These are phyloP conservation scores for Caloboletus firmus DNA, from an alignment of 1,284 basidiomycete species.

Conservation along the genomic window DNA sequence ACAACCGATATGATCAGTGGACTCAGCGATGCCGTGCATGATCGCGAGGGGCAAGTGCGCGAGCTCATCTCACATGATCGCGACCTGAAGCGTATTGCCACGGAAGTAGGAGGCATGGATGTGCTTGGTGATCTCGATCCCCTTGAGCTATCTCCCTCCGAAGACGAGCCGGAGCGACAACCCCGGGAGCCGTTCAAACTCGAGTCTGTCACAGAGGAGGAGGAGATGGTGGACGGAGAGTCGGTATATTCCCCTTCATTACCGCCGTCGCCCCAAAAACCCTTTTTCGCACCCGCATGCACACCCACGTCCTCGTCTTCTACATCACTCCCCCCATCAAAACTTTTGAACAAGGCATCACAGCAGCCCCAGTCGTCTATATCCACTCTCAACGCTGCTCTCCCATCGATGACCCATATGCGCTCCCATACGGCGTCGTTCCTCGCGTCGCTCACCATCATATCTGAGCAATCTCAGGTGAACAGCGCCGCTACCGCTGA, in stretches of 20 bases:
- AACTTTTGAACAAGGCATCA: slow-evolving; percentile 13
- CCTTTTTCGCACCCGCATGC: slow-evolving; percentile 17
- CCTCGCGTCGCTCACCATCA: slow-evolving; percentile 67
- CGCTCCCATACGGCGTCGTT: slow-evolving; percentile 71
- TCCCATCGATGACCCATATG: slow-evolving; percentile 57
- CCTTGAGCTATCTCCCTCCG: slow-evolving; percentile 51
- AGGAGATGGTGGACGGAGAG: slow-evolving; percentile 46
- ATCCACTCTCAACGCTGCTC: slow-evolving; percentile 27
- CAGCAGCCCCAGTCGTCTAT: slow-evolving; percentile 31
- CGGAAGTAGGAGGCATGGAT: slow-evolving; percentile 72
- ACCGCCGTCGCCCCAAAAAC: slow-evolving; percentile 32
- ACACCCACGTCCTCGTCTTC: slow-evolving; percentile 14
- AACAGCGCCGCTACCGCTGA: slow-evolving; percentile 80
- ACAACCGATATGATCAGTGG: slow-evolving; percentile 75
- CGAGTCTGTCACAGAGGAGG: slow-evolving; percentile 52
- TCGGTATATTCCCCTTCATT: slow-evolving; percentile 23
- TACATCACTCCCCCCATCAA: slow-evolving; percentile 29
- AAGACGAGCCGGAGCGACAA: slow-evolving; percentile 26
- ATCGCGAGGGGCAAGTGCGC: slow-evolving; percentile 75
- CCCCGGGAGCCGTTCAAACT: slow-evolving; percentile 25
- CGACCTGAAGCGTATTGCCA: slow-evolving; percentile 73
- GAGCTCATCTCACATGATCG: slow-evolving; percentile 74
- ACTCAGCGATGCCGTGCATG: slow-evolving; percentile 70
- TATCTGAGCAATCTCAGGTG: slow-evolving; percentile 85
- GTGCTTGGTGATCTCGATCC: slow-evolving; percentile 68